phyloP scores from a whole-genome alignment of 1,139 yeast genomes.

The Suhomyces bokatorum region DNA sequence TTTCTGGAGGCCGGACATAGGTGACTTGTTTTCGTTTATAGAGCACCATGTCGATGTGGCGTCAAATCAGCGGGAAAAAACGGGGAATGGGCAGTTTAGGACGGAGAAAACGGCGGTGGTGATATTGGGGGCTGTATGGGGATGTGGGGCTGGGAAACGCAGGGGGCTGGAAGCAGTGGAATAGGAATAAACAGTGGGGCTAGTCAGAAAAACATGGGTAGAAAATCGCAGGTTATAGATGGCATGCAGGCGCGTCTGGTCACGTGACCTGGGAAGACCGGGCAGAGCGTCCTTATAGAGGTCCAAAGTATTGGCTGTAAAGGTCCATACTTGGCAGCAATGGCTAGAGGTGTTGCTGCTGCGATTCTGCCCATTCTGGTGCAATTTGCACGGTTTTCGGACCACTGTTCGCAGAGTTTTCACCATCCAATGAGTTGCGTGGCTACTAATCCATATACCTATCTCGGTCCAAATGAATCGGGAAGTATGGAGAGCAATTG shows the following conservation, averaged over 20 bases:
- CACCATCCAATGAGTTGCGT: too few relatives aligned
- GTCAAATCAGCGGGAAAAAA: not conserved
- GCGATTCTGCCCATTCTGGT: not conserved
- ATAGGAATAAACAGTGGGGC: not conserved
- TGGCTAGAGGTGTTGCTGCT: too few relatives aligned
- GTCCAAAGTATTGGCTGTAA: too few relatives aligned
- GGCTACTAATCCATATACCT: too few relatives aligned
- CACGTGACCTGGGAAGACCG: not conserved
- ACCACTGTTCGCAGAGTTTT: not conserved
- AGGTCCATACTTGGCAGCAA: too few relatives aligned
- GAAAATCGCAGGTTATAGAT: constrained; percentile 8
- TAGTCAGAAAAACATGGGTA: constrained; percentile 1
- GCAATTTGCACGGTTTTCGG: not conserved
- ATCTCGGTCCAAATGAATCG: too few relatives aligned
- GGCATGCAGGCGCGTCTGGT: constrained; percentile 7
- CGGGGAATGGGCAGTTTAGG: not conserved
- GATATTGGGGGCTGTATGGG: not conserved
- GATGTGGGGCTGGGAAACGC: not conserved
- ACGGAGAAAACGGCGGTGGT: not conserved
- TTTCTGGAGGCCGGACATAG: constrained; percentile 53
- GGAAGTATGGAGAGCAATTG: too few relatives aligned
- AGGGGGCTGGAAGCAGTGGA: not conserved
- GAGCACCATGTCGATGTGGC: constrained; percentile 50
- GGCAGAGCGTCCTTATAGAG: not conserved
- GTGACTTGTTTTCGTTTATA: constrained; percentile 72